phyloP scores from a whole-genome alignment of 352 stramenopile species.

The Pythium aphanidermatum region DNA sequence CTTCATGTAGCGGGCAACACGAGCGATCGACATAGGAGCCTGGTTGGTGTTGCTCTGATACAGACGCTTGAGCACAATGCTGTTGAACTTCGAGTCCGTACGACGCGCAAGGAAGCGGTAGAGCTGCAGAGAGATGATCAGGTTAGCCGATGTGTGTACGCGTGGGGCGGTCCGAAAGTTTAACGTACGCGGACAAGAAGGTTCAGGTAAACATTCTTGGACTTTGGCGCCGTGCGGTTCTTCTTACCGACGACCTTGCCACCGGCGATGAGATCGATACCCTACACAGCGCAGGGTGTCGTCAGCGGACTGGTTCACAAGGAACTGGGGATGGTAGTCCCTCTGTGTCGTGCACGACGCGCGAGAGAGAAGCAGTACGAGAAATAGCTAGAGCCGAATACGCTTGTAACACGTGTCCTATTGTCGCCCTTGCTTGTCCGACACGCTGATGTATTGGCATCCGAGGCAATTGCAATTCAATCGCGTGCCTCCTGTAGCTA shows the following conservation, averaged over 20 bases:
- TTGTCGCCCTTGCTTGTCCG: too few species aligned
- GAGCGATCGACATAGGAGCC: constrained; percentile 95
- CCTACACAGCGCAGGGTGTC: constrained; percentile 48
- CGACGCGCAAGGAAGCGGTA: constrained; percentile 97
- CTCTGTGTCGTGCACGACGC: too few species aligned
- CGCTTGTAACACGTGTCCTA: too few species aligned
- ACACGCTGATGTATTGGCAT: too few species aligned
- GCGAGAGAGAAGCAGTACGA: too few species aligned
- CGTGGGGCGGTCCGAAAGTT: too few species aligned
- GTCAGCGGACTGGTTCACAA: too few species aligned
- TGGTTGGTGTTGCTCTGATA: constrained; percentile 99
- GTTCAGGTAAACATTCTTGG: constrained; percentile 99
- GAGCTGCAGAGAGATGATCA: constrained; percentile 32
- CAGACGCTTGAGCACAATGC: constrained; percentile 97
- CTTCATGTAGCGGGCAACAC: constrained; percentile 97
- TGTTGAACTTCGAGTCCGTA: constrained; percentile 99
- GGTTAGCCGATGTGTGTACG: too few species aligned
- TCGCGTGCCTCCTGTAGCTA: too few species aligned
- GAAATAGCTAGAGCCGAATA: too few species aligned
- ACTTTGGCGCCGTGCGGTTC: constrained; percentile 97
- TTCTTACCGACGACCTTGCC: constrained; percentile 98
- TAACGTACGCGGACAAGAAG: constrained; percentile 92
- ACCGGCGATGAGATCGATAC: constrained; percentile 99
- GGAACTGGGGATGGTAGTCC: too few species aligned
- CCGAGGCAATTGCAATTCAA: too few species aligned